Conservation (phyloP, 2,329 filamentous ascomycete species). For the Ascochyta clinopodiicola region DNA sequence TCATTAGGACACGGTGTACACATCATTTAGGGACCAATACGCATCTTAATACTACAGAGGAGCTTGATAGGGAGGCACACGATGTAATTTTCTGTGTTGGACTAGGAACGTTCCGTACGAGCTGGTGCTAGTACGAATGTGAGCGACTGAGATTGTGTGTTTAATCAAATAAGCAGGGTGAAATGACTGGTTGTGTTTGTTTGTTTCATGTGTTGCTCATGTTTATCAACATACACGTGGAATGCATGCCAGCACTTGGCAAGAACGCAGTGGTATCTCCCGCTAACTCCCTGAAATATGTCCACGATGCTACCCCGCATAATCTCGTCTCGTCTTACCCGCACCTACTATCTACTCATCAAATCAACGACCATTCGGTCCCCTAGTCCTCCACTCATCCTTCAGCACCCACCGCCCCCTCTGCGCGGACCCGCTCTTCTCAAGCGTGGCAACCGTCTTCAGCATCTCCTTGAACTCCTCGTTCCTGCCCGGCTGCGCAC, state of each 20-base stretch:
- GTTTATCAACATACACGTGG: not conserved
- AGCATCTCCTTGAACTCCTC: constrained; percentile 84
- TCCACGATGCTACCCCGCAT: not conserved
- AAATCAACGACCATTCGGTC: constrained; percentile 1
- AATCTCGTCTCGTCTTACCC: not conserved
- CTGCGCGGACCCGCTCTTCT: constrained; percentile 59
- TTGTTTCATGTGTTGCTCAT: not conserved
- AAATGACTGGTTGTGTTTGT: not conserved
- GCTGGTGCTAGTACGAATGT: constrained; percentile 1
- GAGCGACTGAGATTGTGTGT: not conserved
- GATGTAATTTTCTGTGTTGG: constrained; percentile 19
- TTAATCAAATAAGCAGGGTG: not conserved
- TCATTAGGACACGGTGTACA: not conserved
- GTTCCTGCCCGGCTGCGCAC: constrained; percentile 66
- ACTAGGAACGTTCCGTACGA: not conserved
- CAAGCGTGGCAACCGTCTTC: constrained; percentile 75
- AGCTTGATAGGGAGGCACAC: constrained; percentile 6
- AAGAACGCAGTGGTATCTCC: constrained; percentile 20
- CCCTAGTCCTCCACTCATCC: constrained; percentile 54
- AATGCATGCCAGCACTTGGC: constrained; percentile 29
- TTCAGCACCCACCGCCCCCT: constrained; percentile 65
- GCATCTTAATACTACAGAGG: constrained; percentile 21
- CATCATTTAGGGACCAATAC: constrained; percentile 10
- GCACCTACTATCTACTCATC: no score
- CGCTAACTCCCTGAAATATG: constrained; percentile 1